A percentile compares a stretch with the other conserved stretches of the same genome.
These are phyloP conservation scores for Psilocybe azurescens DNA, from an alignment of 768 basidiomycete genomes.

Conservation along the genomic window DNA sequence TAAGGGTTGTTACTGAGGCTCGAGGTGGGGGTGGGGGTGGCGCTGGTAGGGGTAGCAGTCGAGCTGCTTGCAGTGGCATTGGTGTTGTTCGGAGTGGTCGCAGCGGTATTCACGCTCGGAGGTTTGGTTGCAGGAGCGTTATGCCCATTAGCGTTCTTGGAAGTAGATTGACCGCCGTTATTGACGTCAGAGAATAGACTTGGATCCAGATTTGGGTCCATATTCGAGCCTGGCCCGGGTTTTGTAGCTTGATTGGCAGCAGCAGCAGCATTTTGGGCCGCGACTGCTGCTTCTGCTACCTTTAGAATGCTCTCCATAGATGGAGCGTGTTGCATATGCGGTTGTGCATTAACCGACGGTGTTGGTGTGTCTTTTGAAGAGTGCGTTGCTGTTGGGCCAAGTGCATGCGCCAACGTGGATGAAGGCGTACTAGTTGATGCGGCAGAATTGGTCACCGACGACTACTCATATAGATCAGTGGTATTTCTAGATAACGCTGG, in stretches of 20 bases:
- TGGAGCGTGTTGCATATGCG: constrained; percentile 22
- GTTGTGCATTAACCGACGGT: background rate
- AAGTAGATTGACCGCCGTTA: background rate
- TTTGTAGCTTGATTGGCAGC: constrained; percentile 20
- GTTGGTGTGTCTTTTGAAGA: constrained; percentile 5
- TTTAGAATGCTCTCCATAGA: constrained; percentile 41
- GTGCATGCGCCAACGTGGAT: constrained; percentile 16
- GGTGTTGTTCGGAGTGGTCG: constrained; percentile 14
- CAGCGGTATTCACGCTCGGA: constrained; percentile 14
- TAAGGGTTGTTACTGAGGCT: constrained; percentile 40
- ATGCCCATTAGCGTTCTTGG: constrained; percentile 5
- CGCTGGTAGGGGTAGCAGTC: constrained; percentile 20
- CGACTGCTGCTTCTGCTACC: constrained; percentile 42
- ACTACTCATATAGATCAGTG: constrained; percentile 6
- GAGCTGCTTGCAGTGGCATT: constrained; percentile 21
- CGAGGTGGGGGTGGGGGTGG: constrained; percentile 32
- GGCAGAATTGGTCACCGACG: constrained; percentile 2
- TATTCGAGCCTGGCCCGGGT: constrained; percentile 14
- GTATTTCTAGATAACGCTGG: background rate
- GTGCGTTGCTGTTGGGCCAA: constrained; percentile 5
- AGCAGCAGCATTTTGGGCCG: constrained; percentile 32
- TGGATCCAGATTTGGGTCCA: constrained; percentile 33
- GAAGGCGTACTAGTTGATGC: constrained; percentile 3
- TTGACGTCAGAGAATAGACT: constrained; percentile 22
- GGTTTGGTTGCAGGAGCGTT: constrained; percentile 1